Conservation (phyloP, 1,284 basidiomycete species). For the Fistulinella staudtii region DNA sequence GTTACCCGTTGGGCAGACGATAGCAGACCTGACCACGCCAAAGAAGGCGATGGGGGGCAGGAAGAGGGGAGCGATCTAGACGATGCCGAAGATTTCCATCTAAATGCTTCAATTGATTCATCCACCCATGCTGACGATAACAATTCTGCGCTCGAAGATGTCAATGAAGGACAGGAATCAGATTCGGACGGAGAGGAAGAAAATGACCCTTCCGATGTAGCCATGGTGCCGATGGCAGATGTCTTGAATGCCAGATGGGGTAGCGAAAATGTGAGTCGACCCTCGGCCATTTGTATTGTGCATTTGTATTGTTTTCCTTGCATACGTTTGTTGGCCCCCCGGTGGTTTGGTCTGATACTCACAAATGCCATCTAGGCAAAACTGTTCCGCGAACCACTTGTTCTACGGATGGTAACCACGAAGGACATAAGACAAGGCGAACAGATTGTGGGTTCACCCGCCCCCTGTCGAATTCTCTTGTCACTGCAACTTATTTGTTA, state of each 20-base stretch:
- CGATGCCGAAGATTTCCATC: conserved; percentile 15
- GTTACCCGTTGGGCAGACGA: conserved; percentile 58
- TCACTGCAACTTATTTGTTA: neutral
- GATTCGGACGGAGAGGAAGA: conserved; percentile 61
- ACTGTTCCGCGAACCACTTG: conserved; percentile 73
- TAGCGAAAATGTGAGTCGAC: conserved; percentile 72
- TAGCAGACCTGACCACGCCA: conserved; percentile 19
- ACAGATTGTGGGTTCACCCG: conserved; percentile 70
- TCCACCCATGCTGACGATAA: conserved; percentile 52
- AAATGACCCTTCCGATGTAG: conserved; percentile 67
- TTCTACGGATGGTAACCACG: conserved; percentile 81
- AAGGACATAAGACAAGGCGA: conserved; percentile 73
- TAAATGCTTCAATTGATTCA: conserved; percentile 34
- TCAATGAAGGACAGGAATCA: conserved; percentile 36
- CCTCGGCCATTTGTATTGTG: neutral
- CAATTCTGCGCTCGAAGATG: conserved; percentile 22
- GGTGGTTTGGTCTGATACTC: neutral
- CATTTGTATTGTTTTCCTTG: neutral
- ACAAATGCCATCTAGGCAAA: conserved; percentile 55
- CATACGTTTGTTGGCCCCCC: neutral
- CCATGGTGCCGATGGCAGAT: conserved; percentile 97
- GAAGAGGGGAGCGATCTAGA: conserved; percentile 31
- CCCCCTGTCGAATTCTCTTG: neutral
- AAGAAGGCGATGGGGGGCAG: conserved; percentile 22
- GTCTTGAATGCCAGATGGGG: conserved; percentile 87